Evolutionary conservation across 139 green algal genomes (phyloP).

Genomic region (Volvox reticuliferus): DNA sequence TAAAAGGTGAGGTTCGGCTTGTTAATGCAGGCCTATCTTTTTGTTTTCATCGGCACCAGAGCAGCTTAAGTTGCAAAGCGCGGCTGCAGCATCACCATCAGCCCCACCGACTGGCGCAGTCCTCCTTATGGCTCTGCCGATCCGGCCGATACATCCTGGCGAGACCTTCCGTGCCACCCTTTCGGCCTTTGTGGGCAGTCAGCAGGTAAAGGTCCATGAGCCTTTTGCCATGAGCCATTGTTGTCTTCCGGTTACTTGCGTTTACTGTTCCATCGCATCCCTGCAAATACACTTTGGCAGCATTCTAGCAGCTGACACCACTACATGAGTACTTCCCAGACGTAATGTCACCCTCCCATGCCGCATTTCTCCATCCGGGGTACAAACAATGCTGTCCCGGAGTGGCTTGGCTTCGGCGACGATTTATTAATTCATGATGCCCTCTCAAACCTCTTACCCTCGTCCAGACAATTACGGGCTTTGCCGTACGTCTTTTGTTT

Average conservation of each 20-base stretch:
- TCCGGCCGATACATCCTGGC: constrained; percentile 41
- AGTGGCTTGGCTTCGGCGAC: too few species aligned
- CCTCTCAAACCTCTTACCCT: neutral
- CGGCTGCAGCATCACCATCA: neutral
- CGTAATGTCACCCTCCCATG: too few species aligned
- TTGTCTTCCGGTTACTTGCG: too few species aligned
- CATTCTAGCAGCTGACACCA: too few species aligned
- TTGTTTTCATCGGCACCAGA: neutral
- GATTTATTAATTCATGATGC: too few species aligned
- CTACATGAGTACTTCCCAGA: too few species aligned
- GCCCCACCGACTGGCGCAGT: neutral
- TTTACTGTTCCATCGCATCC: too few species aligned
- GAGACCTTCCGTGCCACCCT: constrained; percentile 59
- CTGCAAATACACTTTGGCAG: too few species aligned
- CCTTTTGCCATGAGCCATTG: too few species aligned
- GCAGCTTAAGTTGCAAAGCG: constrained; percentile 16
- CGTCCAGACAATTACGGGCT: constrained; percentile 22
- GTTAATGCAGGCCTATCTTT: neutral
- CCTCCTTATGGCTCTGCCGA: constrained; percentile 54
- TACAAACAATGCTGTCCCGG: too few species aligned
- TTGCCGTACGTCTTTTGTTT: constrained; percentile 13
- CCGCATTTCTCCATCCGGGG: too few species aligned
- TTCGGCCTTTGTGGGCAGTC: constrained; percentile 42
- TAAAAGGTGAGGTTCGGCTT: too few species aligned
- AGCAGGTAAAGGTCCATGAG: constrained; percentile 3